Base-by-base conservation (phyloP, 306 rosid species). In the Nissolia schottii region DNA sequence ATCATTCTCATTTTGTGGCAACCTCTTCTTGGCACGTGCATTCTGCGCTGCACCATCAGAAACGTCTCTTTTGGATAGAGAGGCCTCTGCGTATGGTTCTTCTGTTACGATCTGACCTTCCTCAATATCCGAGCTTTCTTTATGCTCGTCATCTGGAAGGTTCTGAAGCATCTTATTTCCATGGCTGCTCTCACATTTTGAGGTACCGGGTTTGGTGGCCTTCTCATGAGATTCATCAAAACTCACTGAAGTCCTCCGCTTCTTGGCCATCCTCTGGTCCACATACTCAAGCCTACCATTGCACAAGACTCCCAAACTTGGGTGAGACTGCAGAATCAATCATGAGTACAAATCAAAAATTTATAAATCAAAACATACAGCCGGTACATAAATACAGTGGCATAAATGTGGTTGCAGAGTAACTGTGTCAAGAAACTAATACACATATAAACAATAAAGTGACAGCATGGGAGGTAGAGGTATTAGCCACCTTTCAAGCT, bases 51-150 rank as follows among this genome's bases (percentile, higher is more conserved):
- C 53, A 41, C 59, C 73, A 37, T 64, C 79, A 60, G 82, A 69
- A 80, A 43, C 70, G 71, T 56, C 82, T 51, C 60, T 64, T 70
- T 71, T 37, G 78, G 70, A 55, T n/a, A 57, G 15, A 35, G 79
- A 75, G 57, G 37, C 38, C 45, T 51, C 65, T 6, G 7, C 7
- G 40, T 5, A 35, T 43, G 75, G 83, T 54, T 85, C 82, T 74
- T 84, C 83, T 58, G 84, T 50, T 23, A 78, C 77, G 46, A 82
- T 84, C 88, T 85, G 86, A 67, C 92, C 85, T 41, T 80, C 93
- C 79, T 85, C 93, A 8, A 60, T 73, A 12, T 82, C 89, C 35
- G 60, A 71, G 74, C 70, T 77, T 56, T 77, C 85, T 78, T 80
- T 76, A 25, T 59, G 80, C 57, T 23, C 59, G 34, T 74, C 53